Base-by-base conservation (phyloP, 805 yeast species). In the Zygotorulaspora sp. region DNA sequence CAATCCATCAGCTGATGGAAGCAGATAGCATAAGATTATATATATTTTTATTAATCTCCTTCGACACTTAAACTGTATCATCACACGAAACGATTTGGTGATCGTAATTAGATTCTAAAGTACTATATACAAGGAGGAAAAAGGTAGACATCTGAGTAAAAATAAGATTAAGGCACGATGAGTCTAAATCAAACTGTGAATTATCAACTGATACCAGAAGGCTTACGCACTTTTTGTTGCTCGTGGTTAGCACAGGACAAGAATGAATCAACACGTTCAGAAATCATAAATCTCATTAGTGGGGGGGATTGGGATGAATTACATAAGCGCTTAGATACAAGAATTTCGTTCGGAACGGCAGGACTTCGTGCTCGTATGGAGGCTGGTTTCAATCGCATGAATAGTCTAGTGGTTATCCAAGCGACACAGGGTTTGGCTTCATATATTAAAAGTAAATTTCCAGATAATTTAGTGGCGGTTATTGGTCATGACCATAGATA, bases 401-500 rank as follows among this genome's bases (percentile, higher is more conserved):
- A 92, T 60, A 82, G 81, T 45, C 80, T 90, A 12, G 87, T 96
- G 0, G 83, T 90, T 1, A 55, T 86, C 30, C 97, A 90, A 64
- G 89, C 97, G 0, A 78, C 96, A 0, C 95, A 87, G 50, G 95
- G 94, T 1, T 61, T 84, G 13, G 78, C 86, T 0, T 57, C 59
- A 32, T 80, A 81, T 42, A 68, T 66, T 35, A 52, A 50, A 28
- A 51, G 36, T 15, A 52, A 43, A 37, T 58, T 55, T 2, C 53
- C 55, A 5, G 48, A 58, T 15, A 58, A 65, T 16, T 25, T 46
- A 6, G 40, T 45, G 34, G 74, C 56, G 2, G 96, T 88, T 0
- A 66, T 90, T 27, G 97, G 97, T 1, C 88, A 88, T 63, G 98
- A 90, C 57, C 97, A 92, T 60, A 70, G 98, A 24, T 80, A 74